phyloP scores from a whole-genome alignment of 129 eudicot species.

The Chrysanthemum seticuspe region DNA sequence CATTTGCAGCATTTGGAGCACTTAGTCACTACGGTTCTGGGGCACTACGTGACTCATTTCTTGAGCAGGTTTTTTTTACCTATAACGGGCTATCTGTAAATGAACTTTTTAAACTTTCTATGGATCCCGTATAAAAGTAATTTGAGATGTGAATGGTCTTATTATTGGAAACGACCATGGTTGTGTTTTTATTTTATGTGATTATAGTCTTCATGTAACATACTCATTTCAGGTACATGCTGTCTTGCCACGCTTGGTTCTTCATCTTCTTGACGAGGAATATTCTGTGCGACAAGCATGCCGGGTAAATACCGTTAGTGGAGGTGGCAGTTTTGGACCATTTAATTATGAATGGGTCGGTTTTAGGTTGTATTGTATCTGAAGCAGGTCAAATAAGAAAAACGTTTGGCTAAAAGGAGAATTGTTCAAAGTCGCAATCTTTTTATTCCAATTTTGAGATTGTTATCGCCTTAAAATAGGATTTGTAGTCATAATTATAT shows the following conservation, averaged over 20 bases:
- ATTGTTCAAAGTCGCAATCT: not conserved
- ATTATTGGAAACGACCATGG: too few species aligned
- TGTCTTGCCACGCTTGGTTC: constrained; percentile 77
- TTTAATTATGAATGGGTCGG: too few species aligned
- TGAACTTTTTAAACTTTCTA: not conserved
- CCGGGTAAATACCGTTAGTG: constrained; percentile 43
- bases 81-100: constrained; percentile 11
- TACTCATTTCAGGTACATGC: constrained; percentile 67
- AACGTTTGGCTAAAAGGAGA: too few species aligned
- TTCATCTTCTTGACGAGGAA: constrained; percentile 92
- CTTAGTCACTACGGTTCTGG: constrained; percentile 69
- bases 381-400: too few species aligned
- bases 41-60: constrained; percentile 60
- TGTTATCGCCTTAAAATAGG: too few species aligned
- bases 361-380: too few species aligned
- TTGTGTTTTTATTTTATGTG: too few species aligned
- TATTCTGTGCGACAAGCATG: constrained; percentile 76
- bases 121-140: too few species aligned
- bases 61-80: constrained; percentile 76
- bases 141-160: too few species aligned
- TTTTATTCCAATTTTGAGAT: not conserved
- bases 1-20: constrained; percentile 92
- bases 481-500: too few species aligned
- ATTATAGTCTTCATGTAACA: not conserved
- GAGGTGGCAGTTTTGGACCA: too few species aligned